phyloP scores from a whole-genome alignment of 805 yeast genomes.

The Saturnispora quitensis region DNA sequence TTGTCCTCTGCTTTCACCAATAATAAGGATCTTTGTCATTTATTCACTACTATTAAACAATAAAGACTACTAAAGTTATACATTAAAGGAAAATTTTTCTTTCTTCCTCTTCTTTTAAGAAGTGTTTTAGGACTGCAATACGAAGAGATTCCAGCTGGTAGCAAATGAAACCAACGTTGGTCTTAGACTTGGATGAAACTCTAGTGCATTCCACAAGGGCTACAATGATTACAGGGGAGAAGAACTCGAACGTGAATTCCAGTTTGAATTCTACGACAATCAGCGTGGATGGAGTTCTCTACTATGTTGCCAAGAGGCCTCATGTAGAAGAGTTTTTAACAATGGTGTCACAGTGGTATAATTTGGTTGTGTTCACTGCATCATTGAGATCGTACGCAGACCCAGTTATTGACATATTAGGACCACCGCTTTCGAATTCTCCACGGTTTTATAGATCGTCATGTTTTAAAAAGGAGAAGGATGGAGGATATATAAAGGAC shows the following conservation, averaged over 20 bases:
- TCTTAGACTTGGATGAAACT: slow-evolving; percentile 90
- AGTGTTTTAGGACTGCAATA: not conserved
- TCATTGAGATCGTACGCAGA: slow-evolving; percentile 93
- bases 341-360: slow-evolving; percentile 78
- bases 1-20: slow-evolving; percentile 4
- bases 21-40: not conserved
- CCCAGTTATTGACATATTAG: slow-evolving; percentile 66
- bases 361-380: slow-evolving; percentile 88
- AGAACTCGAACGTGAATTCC: not conserved
- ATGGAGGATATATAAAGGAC: slow-evolving; percentile 84
- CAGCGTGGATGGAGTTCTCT: slow-evolving; percentile 30
- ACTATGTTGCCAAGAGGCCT: slow-evolving; percentile 88
- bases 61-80: not conserved
- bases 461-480: slow-evolving; percentile 22
- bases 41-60: not conserved
- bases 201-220: slow-evolving; percentile 64
- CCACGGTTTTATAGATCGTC: slow-evolving; percentile 30
- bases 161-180: slow-evolving; percentile 36
- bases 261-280: not conserved
- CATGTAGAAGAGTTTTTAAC: slow-evolving; percentile 77
- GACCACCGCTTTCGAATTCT: slow-evolving; percentile 55
- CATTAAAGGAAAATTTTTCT: not conserved
- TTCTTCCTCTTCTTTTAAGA: not conserved
- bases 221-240: not conserved
- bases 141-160: not conserved